A percentile compares a stretch with the other conserved stretches of the same genome.
Evolutionary conservation across 2,329 filamentous ascomycete species (phyloP).

Genomic region (Talaromyces piceae): DNA sequence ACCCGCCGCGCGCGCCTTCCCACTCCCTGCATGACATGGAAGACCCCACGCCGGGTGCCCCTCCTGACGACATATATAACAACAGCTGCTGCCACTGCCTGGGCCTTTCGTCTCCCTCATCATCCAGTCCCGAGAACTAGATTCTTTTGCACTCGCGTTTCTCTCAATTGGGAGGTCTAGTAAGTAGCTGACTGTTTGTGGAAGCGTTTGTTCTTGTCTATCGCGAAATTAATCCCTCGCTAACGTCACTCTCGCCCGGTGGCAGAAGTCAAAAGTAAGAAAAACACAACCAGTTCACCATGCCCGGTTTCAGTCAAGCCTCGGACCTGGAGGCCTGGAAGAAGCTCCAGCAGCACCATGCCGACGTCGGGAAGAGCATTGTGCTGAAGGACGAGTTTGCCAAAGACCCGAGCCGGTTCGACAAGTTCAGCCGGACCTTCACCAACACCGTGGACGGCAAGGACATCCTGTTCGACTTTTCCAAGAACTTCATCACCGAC

Average conservation of each 20-base stretch:
- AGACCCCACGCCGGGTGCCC: slow-evolving; percentile 1
- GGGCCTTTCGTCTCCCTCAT: background rate
- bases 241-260: slow-evolving; percentile 19
- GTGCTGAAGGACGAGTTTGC: slow-evolving; percentile 90
- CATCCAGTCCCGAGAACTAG: background rate
- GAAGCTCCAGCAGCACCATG: slow-evolving; percentile 84
- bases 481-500: slow-evolving; percentile 95
- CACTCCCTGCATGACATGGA: too few relatives aligned
- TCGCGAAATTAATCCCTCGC: too few relatives aligned
- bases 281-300: slow-evolving; percentile 18
- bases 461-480: slow-evolving; percentile 96
- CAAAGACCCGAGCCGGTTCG: slow-evolving; percentile 78
- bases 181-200: too few relatives aligned
- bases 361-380: slow-evolving; percentile 77
- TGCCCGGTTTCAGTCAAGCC: slow-evolving; percentile 56
- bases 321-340: slow-evolving; percentile 82
- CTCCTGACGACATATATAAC: slow-evolving; percentile 3
- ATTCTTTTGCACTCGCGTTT: background rate
- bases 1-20: background rate
- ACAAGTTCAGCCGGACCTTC: slow-evolving; percentile 84
- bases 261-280: slow-evolving; percentile 13
- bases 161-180: background rate
- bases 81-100: background rate
- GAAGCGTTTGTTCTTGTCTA: too few relatives aligned
- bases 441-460: slow-evolving; percentile 66